Percentiles rank a stretch among this genome's conserved stretches.
phyloP scores from a whole-genome alignment of 208 protist species.

The Novymonas esmeraldas region DNA sequence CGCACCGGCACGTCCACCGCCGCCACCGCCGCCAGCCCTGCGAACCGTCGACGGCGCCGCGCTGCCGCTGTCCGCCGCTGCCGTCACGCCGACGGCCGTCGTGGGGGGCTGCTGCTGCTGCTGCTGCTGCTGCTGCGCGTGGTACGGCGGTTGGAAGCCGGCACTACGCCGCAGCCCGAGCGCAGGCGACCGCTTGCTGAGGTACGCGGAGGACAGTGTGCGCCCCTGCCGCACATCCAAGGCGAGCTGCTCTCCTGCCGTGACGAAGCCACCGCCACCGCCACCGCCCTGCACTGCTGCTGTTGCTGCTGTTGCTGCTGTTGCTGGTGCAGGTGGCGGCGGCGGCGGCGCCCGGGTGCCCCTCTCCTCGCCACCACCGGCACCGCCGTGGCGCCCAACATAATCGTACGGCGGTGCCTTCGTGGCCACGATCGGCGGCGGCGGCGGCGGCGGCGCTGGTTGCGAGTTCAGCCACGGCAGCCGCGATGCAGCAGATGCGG shows the following conservation, averaged over 20 bases:
- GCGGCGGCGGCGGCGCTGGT: slow-evolving; percentile 5
- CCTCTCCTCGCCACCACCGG: slow-evolving; percentile 2
- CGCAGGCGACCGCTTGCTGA: slow-evolving; percentile 52
- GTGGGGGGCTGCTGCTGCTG: slow-evolving; percentile 25
- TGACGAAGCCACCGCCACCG: slow-evolving; percentile 51
- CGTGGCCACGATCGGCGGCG: neutral
- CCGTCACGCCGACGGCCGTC: slow-evolving; percentile 6
- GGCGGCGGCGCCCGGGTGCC: neutral
- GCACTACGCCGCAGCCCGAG: slow-evolving; percentile 59
- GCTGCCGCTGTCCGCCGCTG: neutral
- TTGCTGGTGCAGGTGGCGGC: no score
- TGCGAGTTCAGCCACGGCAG: slow-evolving; percentile 1
- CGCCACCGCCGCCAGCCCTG: neutral
- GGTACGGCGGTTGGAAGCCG: slow-evolving; percentile 64
- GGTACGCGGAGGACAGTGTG: slow-evolving; percentile 38
- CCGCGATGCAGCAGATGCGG: slow-evolving; percentile 1
- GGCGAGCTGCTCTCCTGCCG: slow-evolving; percentile 58
- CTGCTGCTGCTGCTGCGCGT: slow-evolving; percentile 42
- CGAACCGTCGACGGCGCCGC: neutral
- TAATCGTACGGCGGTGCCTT: slow-evolving; percentile 30
- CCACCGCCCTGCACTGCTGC: neutral
- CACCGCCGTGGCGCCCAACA: neutral
- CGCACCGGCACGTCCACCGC: neutral
- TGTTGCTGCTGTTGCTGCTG: slow-evolving; percentile 18
- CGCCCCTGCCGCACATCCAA: slow-evolving; percentile 45